phyloP scores from a whole-genome alignment of 257 asterid species.

The Misopates orontium region DNA sequence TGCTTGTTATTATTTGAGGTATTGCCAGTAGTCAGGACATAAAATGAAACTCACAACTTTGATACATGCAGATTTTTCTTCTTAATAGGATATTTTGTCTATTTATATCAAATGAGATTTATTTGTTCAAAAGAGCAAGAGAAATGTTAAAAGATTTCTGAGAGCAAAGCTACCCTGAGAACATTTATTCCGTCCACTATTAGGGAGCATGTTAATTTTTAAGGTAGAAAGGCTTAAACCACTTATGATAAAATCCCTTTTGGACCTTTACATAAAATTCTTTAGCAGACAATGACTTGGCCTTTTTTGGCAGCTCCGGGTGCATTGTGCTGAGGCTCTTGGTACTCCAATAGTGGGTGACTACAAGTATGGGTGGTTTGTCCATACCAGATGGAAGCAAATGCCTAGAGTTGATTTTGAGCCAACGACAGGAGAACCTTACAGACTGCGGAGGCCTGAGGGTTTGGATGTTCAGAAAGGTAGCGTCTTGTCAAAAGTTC shows the following conservation, averaged over 20 bases:
- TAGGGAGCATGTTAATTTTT: background rate
- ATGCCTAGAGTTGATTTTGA: constrained; percentile 86
- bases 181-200: background rate
- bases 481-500: constrained; percentile 83
- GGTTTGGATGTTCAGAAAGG: constrained; percentile 96
- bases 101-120: background rate
- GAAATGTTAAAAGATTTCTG: background rate
- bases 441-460: constrained; percentile 70
- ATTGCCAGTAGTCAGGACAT: background rate
- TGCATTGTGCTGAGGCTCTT: constrained; percentile 95
- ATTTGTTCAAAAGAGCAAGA: background rate
- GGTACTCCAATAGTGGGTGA: constrained; percentile 97
- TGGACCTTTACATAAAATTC: too few species aligned
- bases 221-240: background rate
- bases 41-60: background rate
- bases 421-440: constrained; percentile 67
- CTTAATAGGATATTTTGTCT: background rate
- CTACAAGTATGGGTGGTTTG: constrained; percentile 87
- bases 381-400: constrained; percentile 86
- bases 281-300: background rate
- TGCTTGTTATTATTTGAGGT: background rate
- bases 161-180: background rate
- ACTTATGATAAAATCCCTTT: background rate
- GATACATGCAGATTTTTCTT: constrained; percentile 4
- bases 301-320: constrained; percentile 63